Percentiles rank a stretch among this genome's conserved stretches.
Evolutionary conservation across 179 eudicot genomes (phyloP).

Genomic region (Nepenthes alata): DNA sequence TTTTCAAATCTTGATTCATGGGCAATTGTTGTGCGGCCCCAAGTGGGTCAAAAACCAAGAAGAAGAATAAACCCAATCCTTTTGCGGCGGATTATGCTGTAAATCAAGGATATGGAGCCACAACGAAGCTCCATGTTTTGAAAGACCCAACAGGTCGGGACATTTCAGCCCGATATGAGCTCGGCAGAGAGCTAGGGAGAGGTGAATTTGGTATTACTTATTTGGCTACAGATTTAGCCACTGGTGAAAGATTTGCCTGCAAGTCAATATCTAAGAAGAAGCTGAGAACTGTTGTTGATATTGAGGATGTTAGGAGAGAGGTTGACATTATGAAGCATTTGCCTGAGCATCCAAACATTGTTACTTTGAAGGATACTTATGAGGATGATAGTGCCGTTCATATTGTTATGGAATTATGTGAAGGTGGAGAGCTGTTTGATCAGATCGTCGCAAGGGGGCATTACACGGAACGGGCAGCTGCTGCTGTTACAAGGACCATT

Average conservation of each 20-base stretch:
- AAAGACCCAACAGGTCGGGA: conserved; percentile 1
- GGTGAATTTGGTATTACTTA: conserved; percentile 79
- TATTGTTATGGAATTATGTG: conserved; percentile 78
- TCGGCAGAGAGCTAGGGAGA: conserved; percentile 65
- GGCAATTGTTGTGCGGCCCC: conserved; percentile 3
- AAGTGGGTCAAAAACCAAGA: neutral
- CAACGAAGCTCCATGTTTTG: neutral
- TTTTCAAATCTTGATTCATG: neutral
- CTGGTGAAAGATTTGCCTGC: conserved; percentile 51
- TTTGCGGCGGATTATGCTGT: neutral
- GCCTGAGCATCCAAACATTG: conserved; percentile 61
- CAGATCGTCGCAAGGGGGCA: conserved; percentile 80
- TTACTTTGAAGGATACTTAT: conserved; percentile 53
- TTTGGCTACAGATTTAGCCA: conserved; percentile 38
- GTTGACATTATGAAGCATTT: conserved; percentile 70
- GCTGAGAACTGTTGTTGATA: conserved; percentile 62
- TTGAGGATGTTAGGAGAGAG: conserved; percentile 75
- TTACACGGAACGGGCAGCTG: conserved; percentile 86
- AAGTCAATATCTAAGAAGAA: conserved; percentile 69
- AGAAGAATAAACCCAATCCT: neutral
- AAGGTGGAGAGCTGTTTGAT: conserved; percentile 73
- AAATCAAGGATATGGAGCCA: neutral
- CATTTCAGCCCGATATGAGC: conserved; percentile 19
- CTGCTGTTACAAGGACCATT: conserved; percentile 50
- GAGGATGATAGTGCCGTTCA: conserved; percentile 76